A percentile compares a stretch with the other conserved stretches of the same genome.
phyloP scores from a whole-genome alignment of 2,329 filamentous ascomycete genomes.

The Chalara sp. region DNA sequence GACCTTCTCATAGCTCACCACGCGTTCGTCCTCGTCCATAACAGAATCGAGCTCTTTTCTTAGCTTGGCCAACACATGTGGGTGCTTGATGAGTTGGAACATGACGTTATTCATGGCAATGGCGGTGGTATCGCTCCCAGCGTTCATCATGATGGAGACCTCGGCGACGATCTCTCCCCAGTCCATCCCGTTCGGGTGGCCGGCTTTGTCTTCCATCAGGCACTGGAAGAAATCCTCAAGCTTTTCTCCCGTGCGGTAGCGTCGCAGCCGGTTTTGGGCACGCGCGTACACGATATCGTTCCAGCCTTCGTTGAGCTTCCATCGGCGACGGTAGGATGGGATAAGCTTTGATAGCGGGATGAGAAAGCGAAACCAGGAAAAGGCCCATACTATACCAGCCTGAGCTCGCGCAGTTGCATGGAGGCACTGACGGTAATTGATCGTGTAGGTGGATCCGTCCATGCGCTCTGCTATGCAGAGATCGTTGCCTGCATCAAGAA shows the following conservation, averaged over 20 bases:
- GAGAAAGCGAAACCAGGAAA: conserved; percentile 42
- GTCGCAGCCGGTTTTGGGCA: conserved; percentile 34
- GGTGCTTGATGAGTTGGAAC: conserved; percentile 44
- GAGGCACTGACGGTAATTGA: conserved; percentile 42
- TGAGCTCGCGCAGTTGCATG: conserved; percentile 44
- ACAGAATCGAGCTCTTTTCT: conserved; percentile 39
- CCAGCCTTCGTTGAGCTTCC: conserved; percentile 34
- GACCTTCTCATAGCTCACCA: conserved; percentile 43
- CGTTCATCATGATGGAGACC: conserved; percentile 43
- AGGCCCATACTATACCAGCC: conserved; percentile 42
- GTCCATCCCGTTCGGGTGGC: conserved; percentile 37
- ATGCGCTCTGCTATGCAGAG: conserved; percentile 34
- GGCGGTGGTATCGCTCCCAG: conserved; percentile 42
- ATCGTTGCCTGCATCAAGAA: conserved; percentile 43
- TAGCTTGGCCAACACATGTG: conserved; percentile 31
- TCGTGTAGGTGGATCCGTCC: conserved; percentile 39
- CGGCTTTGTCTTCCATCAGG: conserved; percentile 43
- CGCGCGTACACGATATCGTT: conserved; percentile 42
- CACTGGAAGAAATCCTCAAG: conserved; percentile 52
- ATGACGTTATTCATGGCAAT: conserved; percentile 47
- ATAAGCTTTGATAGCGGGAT: conserved; percentile 40
- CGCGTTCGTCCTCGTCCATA: conserved; percentile 34
- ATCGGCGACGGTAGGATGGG: conserved; percentile 35
- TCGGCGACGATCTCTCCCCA: conserved; percentile 54
- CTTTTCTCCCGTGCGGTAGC: conserved; percentile 44